These are phyloP conservation scores for Pichia phayaonensis DNA, from an alignment of 805 yeast genomes.

Conservation along the genomic window DNA sequence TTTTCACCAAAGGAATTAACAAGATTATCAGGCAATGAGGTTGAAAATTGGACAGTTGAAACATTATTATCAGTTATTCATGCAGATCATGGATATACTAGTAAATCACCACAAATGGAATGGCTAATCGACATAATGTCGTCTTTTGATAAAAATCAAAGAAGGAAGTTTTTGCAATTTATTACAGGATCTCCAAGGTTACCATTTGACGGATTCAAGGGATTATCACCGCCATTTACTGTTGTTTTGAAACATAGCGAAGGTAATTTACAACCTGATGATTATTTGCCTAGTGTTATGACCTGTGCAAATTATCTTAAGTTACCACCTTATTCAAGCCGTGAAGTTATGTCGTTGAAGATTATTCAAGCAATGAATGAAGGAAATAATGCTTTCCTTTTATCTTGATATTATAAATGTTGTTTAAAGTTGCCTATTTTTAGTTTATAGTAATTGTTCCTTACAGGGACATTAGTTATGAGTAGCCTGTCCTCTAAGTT, in stretches of 20 bases:
- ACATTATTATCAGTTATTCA: slow-evolving; percentile 54
- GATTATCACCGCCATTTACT: slow-evolving; percentile 73
- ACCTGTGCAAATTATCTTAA: slow-evolving; percentile 94
- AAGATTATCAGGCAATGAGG: slow-evolving; percentile 63
- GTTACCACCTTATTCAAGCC: slow-evolving; percentile 70
- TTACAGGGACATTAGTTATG: too few relatives aligned
- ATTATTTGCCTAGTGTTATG: slow-evolving; percentile 93
- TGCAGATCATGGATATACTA: slow-evolving; percentile 87
- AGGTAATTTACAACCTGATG: slow-evolving; percentile 58
- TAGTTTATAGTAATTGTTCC: too few relatives aligned
- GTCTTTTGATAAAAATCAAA: slow-evolving; percentile 44
- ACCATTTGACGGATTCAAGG: slow-evolving; percentile 90
- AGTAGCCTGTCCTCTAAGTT: too few relatives aligned
- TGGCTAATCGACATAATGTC: slow-evolving; percentile 56
- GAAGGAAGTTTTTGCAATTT: slow-evolving; percentile 74
- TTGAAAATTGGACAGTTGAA: slow-evolving; percentile 79
- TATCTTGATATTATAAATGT: slow-evolving; percentile 40
- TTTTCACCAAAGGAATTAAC: slow-evolving; percentile 72
- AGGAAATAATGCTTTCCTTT: slow-evolving; percentile 80
- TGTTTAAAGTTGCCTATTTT: background rate
- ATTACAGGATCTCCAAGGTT: slow-evolving; percentile 88
- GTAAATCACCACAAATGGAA: slow-evolving; percentile 57
- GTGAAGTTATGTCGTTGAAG: slow-evolving; percentile 49
- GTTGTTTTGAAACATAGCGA: slow-evolving; percentile 84
- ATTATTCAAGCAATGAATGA: slow-evolving; percentile 70